Evolutionary conservation across 2,329 filamentous ascomycete species (phyloP).

Genomic region (Paraphoma chrysanthemicola): DNA sequence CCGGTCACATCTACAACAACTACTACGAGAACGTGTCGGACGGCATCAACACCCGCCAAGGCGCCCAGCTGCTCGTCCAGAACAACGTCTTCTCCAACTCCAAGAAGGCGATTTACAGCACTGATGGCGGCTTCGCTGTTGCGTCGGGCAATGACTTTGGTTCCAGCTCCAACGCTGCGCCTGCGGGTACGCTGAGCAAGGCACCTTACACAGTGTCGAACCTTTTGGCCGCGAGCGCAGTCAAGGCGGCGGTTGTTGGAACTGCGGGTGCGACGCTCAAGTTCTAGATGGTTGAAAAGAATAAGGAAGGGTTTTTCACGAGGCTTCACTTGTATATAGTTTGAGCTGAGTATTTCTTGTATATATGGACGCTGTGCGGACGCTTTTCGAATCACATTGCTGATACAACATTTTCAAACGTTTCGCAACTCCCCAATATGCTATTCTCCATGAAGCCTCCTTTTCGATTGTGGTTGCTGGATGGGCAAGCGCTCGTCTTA

Average conservation of each 20-base stretch:
- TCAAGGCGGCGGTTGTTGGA: constrained; percentile 50
- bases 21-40: constrained; percentile 50
- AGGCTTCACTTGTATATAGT: constrained; percentile 1
- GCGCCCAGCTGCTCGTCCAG: constrained; percentile 53
- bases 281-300: constrained; percentile 2
- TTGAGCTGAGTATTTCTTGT: constrained; percentile 3
- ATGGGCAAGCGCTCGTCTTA: too few species aligned
- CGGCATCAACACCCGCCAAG: constrained; percentile 52
- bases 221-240: constrained; percentile 41
- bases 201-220: constrained; percentile 44
- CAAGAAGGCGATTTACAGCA: constrained; percentile 45
- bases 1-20: constrained; percentile 67
- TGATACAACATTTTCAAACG: not conserved
- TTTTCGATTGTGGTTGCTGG: too few species aligned
- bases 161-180: constrained; percentile 38
- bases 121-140: constrained; percentile 46
- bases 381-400: not conserved
- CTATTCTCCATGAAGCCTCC: too few species aligned
- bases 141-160: constrained; percentile 50
- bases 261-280: constrained; percentile 48
- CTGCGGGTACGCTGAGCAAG: constrained; percentile 38
- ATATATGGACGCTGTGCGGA: constrained; percentile 11
- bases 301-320: not conserved
- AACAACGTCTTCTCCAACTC: constrained; percentile 46
- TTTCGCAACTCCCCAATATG: not conserved